Evolutionary conservation across 2,329 filamentous ascomycete genomes (phyloP), one percentile per base, ranked within the genome.

Genomic region (Microsporum ferrugineum): DNA sequence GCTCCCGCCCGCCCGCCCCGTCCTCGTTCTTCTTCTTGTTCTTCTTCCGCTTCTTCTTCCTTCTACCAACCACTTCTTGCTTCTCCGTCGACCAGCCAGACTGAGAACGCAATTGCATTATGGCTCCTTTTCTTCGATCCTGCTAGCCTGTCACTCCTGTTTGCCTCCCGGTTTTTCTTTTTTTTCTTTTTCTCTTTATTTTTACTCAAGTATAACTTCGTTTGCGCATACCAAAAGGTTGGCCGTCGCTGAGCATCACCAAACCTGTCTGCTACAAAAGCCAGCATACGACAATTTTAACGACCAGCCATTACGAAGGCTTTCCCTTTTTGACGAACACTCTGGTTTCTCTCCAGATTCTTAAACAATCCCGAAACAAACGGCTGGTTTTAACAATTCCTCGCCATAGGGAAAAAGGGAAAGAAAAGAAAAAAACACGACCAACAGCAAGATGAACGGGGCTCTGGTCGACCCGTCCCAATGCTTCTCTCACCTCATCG

Each of bases 401-500:
- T 43, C 39, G 12, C 5, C 39, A 14, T 5, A n/a, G 17, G 23
- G 39, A 43, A 43, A n/a, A 4, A 43, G 17, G 3, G 39, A n/a
- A 43, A 43, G 17, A 14, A 43, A 43, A 43, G 14, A 43, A n/a
- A n/a, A n/a, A n/a, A n/a, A 33, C 51, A 36, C 12, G 27, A 12
- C 57, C 23, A 31, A 3, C 29, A 51, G 45, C 58, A 57, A 43
- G 36, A 57, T 57, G 39, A 57, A 29, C 36, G 27, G 55, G 2
- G 23, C 55, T 41, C 53, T 68, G 17, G 74, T 76, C 70, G 76
- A 78, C 68, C 72, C 77, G 43, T 66, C 77, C 53, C 71, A 73
- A 60, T 77, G 76, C 61, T 79, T 79, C 65, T 67, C 73, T 64
- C 71, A 74, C 63, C 70, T 79, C 6, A 67, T 71, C 51, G 74